Percentiles rank a stretch among this genome's conserved stretches.
phyloP scores from a whole-genome alignment of 1,284 basidiomycete genomes.

The Pyrrhoderma lamaoense region DNA sequence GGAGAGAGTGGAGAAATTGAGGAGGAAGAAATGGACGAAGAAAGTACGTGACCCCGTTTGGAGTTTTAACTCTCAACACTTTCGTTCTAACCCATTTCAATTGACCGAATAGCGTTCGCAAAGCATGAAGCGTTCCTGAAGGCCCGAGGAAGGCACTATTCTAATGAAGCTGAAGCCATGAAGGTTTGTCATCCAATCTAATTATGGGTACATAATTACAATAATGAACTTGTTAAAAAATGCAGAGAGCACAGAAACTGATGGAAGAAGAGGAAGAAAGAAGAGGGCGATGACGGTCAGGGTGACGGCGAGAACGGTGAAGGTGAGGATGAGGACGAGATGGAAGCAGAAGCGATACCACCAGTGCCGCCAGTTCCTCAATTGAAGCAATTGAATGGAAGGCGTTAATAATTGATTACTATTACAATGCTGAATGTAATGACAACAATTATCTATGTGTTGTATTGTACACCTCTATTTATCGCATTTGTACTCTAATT shows the following conservation, averaged over 20 bases:
- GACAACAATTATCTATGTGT: too few species aligned
- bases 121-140: constrained; percentile 80
- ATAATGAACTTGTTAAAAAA: constrained; percentile 3
- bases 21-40: constrained; percentile 81
- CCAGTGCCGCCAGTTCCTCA: too few species aligned
- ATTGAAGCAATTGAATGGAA: too few species aligned
- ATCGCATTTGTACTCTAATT: too few species aligned
- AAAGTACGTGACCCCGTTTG: constrained; percentile 42
- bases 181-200: constrained; percentile 43
- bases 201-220: constrained; percentile 8
- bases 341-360: too few species aligned
- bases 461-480: too few species aligned
- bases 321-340: constrained; percentile 18
- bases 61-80: background rate
- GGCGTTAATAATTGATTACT: too few species aligned
- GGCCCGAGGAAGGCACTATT: constrained; percentile 81
- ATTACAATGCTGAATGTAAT: too few species aligned
- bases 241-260: constrained; percentile 56
- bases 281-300: constrained; percentile 33
- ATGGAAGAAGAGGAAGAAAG: constrained; percentile 65
- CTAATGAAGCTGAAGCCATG: constrained; percentile 90
- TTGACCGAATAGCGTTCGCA: constrained; percentile 49
- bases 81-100: constrained; percentile 1
- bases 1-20: constrained; percentile 57
- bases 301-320: constrained; percentile 24